Percentiles rank a stretch among this genome's conserved stretches.
phyloP scores from a whole-genome alignment of 257 asterid genomes.

The Ballota nigra region DNA sequence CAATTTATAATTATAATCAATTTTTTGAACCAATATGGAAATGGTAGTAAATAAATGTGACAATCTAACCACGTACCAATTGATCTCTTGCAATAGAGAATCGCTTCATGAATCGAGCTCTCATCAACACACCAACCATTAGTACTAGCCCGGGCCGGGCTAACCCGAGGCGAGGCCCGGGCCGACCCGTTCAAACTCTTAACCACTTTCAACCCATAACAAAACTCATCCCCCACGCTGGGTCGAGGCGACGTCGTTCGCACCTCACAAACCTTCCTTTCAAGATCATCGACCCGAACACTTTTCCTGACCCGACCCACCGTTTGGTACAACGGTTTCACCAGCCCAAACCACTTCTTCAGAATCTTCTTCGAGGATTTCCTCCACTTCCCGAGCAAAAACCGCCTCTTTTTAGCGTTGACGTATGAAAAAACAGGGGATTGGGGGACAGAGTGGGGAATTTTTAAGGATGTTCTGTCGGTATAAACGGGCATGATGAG shows the following conservation, averaged over 20 bases:
- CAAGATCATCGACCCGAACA: slow-evolving; percentile 45
- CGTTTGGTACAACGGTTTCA: slow-evolving; percentile 32
- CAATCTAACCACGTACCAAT: slow-evolving; percentile 30
- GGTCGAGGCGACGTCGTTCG: slow-evolving; percentile 35
- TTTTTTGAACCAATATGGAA: no score
- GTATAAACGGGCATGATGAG: slow-evolving; percentile 46
- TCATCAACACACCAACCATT: slow-evolving; percentile 44
- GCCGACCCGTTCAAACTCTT: slow-evolving; percentile 43
- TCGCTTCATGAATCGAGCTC: slow-evolving; percentile 59
- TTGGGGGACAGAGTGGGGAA: slow-evolving; percentile 26
- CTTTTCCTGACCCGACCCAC: slow-evolving; percentile 35
- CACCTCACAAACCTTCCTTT: slow-evolving; percentile 43
- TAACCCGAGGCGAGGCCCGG: slow-evolving; percentile 33
- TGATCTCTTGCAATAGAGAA: slow-evolving; percentile 64
- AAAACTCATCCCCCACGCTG: slow-evolving; percentile 14
- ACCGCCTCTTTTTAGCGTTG: background rate
- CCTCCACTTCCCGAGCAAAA: slow-evolving; percentile 32
- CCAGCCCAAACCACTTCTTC: slow-evolving; percentile 33
- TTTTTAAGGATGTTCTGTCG: slow-evolving; percentile 19
- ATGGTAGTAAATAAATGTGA: no score
- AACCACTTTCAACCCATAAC: slow-evolving; percentile 18
- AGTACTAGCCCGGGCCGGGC: slow-evolving; percentile 25
- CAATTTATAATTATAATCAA: no score
- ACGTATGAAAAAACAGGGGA: slow-evolving; percentile 32
- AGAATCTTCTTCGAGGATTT: slow-evolving; percentile 29